These are phyloP conservation scores for Trichoderma oligosporum DNA, from an alignment of 2,329 filamentous ascomycete species.

Conservation along the genomic window DNA sequence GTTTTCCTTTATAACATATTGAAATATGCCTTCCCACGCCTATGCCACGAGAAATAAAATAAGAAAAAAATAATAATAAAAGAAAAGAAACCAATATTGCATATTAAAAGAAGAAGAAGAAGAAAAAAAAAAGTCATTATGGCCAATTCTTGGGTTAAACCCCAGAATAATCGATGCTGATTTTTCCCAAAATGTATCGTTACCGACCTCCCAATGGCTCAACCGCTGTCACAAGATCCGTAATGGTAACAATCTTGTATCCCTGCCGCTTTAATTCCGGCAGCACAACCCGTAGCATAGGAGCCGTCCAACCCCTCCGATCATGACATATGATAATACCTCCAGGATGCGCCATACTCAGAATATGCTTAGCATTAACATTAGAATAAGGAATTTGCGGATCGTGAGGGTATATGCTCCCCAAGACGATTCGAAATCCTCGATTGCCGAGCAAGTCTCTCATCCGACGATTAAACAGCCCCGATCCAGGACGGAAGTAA, in stretches of 20 bases:
- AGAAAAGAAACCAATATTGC: not conserved
- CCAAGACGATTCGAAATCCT: conserved; percentile 71
- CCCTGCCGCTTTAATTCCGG: conserved; percentile 66
- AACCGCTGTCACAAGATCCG: conserved; percentile 54
- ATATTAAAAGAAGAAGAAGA: not conserved
- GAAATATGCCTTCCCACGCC: conserved; percentile 1
- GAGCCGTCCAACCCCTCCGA: conserved; percentile 73
- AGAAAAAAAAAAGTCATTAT: not conserved
- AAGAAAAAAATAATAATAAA: not conserved
- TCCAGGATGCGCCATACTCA: conserved; percentile 74
- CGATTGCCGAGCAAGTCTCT: conserved; percentile 54
- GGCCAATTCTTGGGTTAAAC: not conserved
- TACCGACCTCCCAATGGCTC: conserved; percentile 29
- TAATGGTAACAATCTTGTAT: conserved; percentile 68
- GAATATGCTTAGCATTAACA: conserved; percentile 72
- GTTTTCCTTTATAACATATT: not conserved
- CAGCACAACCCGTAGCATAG: conserved; percentile 71
- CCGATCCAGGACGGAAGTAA: conserved; percentile 81
- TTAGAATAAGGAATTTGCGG: conserved; percentile 70
- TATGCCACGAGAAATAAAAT: not conserved
- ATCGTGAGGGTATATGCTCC: conserved; percentile 85
- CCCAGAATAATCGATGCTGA: not conserved
- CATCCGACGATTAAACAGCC: conserved; percentile 75
- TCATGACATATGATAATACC: conserved; percentile 86
- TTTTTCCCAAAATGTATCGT: not conserved